phyloP scores from a whole-genome alignment of 2,329 filamentous ascomycete genomes.

The Penicillium crustosum region DNA sequence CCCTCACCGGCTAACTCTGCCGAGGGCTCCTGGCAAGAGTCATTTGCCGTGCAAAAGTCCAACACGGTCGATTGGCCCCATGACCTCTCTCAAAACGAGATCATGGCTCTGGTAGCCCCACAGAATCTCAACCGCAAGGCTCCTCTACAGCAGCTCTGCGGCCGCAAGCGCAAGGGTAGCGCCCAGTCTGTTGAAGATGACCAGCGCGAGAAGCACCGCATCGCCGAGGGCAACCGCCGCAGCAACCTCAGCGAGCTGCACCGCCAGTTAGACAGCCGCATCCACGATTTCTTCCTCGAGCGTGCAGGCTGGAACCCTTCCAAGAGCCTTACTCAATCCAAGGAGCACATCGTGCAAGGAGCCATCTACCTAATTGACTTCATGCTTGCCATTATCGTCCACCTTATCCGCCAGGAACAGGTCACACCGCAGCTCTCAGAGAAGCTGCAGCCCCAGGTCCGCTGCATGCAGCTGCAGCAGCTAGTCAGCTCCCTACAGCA shows the following conservation, averaged over 20 bases:
- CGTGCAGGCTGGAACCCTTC: conserved; percentile 43
- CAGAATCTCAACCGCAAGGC: conserved; percentile 41
- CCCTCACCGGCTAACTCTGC: conserved; percentile 41
- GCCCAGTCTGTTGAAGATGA: conserved; percentile 36
- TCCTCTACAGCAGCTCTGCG: conserved; percentile 41
- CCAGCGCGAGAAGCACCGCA: conserved; percentile 43
- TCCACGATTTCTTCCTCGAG: conserved; percentile 42
- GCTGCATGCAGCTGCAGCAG: conserved; percentile 43
- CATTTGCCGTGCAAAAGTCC: conserved; percentile 31
- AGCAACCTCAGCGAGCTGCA: conserved; percentile 43
- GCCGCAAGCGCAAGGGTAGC: conserved; percentile 42
- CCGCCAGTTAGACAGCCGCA: conserved; percentile 39
- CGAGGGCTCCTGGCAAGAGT: conserved; percentile 39
- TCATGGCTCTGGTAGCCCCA: conserved; percentile 38
- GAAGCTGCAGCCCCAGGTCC: conserved; percentile 40
- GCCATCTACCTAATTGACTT: conserved; percentile 42
- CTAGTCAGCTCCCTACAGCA: conserved; percentile 36
- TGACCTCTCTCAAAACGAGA: conserved; percentile 34
- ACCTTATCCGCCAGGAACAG: conserved; percentile 38
- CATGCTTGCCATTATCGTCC: conserved; percentile 39
- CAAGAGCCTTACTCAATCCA: conserved; percentile 43
- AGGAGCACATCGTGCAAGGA: conserved; percentile 43
- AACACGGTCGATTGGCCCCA: conserved; percentile 33
- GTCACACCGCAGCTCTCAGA: conserved; percentile 38
- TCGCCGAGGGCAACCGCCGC: conserved; percentile 42